These are phyloP conservation scores for Knufia petricola DNA, from an alignment of 2,329 filamentous ascomycete genomes.

Conservation along the genomic window DNA sequence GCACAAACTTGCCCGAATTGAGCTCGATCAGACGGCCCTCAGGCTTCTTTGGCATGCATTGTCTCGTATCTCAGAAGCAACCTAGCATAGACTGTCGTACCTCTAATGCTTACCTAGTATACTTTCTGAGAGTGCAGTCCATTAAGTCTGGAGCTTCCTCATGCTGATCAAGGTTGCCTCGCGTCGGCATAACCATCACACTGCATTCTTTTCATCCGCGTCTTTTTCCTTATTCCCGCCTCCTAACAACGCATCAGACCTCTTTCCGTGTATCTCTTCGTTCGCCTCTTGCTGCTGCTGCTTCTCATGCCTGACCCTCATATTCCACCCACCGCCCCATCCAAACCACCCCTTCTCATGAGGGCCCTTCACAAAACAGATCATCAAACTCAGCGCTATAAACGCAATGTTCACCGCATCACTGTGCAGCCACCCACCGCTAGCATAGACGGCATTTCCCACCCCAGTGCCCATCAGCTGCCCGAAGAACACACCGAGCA, in stretches of 20 bases:
- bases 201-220: too few relatives aligned
- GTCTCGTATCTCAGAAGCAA: too few relatives aligned
- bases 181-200: too few relatives aligned
- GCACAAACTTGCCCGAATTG: too few relatives aligned
- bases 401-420: slow-evolving; percentile 50
- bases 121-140: too few relatives aligned
- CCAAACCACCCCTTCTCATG: slow-evolving; percentile 51
- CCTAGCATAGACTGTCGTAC: too few relatives aligned
- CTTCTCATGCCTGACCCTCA: slow-evolving; percentile 25
- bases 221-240: neutral
- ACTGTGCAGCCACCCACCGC: slow-evolving; percentile 47
- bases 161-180: too few relatives aligned
- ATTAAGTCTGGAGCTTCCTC: too few relatives aligned
- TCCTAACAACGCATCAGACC: neutral
- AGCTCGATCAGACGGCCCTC: too few relatives aligned
- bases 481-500: slow-evolving; percentile 65
- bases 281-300: neutral
- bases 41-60: too few relatives aligned
- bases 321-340: slow-evolving; percentile 49
- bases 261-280: neutral
- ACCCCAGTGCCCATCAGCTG: slow-evolving; percentile 61
- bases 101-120: too few relatives aligned
- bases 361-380: slow-evolving; percentile 43
- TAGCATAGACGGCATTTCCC: slow-evolving; percentile 47
- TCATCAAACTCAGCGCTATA: slow-evolving; percentile 39